Percentiles rank a stretch among this genome's conserved stretches.
Evolutionary conservation across 73 alveolate genomes (phyloP).

Genomic region (Tetrahymena malaccensis): DNA sequence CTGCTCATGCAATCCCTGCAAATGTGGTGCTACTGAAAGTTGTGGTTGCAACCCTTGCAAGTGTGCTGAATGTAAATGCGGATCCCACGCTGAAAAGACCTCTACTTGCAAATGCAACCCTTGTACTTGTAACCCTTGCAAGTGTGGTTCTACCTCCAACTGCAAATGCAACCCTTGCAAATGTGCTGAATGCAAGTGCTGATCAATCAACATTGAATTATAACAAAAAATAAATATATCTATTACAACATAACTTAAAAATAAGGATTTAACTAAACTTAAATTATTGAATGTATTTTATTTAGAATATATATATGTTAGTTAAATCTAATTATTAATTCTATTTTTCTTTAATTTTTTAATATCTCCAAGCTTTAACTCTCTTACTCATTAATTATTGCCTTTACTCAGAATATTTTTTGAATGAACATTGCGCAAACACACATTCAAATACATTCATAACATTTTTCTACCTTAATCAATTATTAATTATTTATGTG

Average conservation of each 20-base stretch:
- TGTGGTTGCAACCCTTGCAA: not conserved
- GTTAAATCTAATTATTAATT: too few species aligned
- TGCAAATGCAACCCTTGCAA: not conserved
- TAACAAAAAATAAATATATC: not conserved
- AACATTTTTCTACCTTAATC: too few species aligned
- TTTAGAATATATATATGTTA: too few species aligned
- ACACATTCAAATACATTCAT: too few species aligned
- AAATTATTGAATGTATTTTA: not conserved
- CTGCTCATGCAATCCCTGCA: not conserved
- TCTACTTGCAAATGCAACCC: not conserved
- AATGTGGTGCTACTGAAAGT: not conserved
- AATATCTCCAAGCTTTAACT: too few species aligned
- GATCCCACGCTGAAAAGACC: not conserved
- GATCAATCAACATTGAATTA: not conserved
- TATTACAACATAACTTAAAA: not conserved
- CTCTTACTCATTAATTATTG: too few species aligned
- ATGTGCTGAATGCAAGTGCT: not conserved
- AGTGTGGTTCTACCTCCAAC: not conserved
- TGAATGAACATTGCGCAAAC: too few species aligned
- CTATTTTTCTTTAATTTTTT: too few species aligned
- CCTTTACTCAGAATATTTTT: too few species aligned
- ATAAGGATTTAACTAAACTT: too few species aligned
- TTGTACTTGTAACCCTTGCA: not conserved
- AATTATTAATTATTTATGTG: too few species aligned
- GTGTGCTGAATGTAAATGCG: not conserved